Evolutionary conservation across 257 asterid genomes (phyloP), one percentile per base, ranked within the genome.

Genomic region (Petunia axillaris): DNA sequence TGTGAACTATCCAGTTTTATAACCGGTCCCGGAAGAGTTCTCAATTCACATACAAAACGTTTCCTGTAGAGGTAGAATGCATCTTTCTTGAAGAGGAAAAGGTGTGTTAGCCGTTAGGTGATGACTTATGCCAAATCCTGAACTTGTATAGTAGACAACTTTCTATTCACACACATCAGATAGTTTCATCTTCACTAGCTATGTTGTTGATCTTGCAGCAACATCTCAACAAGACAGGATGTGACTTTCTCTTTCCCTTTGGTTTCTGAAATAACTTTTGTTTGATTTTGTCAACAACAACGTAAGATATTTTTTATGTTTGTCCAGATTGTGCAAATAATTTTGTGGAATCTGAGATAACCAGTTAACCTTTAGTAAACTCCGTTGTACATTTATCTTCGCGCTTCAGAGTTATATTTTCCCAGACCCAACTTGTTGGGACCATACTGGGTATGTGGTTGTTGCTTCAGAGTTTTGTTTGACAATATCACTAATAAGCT

Each of bases 401-500:
- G 35, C 8, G 43, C 62, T 35, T 73, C 40, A 50, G 0, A 48
- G 5, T 50, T 50, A n/a, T n/a, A n/a, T n/a, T n/a, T n/a, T n/a
- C n/a, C n/a, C n/a, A n/a, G n/a, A n/a, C n/a, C n/a, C n/a, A n/a
- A n/a, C n/a, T n/a, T n/a, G n/a, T n/a, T n/a, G n/a, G n/a, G n/a
- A n/a, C n/a, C n/a, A n/a, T n/a, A n/a, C n/a, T n/a, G n/a, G n/a
- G n/a, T n/a, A n/a, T n/a, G n/a, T n/a, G n/a, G n/a, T n/a, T n/a
- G n/a, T n/a, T n/a, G 43, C 62, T 35, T 73, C 40, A 50, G 0
- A 48, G 5, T 50, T 50, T 50, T 50, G 36, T 4, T 36, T 48
- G 78, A 35, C 46, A 50, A 13, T 73, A 50, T 53, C 41, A 68
- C 84, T 70, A 77, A 89, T 77, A 65, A 62, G 81, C 81, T 82